Evolutionary conservation across 176 grass and related monocot genomes (phyloP), one percentile per base, ranked within the genome.

Genomic region (Carex myosuroides): DNA sequence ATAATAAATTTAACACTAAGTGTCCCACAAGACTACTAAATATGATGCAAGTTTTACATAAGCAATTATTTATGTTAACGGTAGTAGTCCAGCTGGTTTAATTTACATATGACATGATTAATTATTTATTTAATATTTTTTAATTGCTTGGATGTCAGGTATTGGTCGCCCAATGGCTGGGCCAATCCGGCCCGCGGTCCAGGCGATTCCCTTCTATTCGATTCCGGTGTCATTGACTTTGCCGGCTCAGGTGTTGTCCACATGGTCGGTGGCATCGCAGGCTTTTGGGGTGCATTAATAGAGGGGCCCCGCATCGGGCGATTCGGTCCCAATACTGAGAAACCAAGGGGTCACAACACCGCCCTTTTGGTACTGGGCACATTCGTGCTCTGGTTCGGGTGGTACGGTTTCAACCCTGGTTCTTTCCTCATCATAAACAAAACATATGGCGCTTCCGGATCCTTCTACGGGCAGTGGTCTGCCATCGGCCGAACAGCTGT

Each of bases 341-440:
- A 44, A 60, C 88, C 81, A 42, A 79, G 59, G 1, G 68, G 42
- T 26, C 87, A 89, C 24, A 85, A 70, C 44, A 73, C 62, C 3
- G 61, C 84, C 12, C 84, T 89, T 13, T 60, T 89, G 13, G 87
- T 89, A 48, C 60, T 86, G 32, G 84, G 84, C 64, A 89, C 78
- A 4, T 89, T 86, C 12, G 18, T 89, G 68, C 87, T 85, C 68
- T 85, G 87, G 87, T 89, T 89, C 67, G 87, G 87, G 13, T 89
- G 87, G 87, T 89, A 86, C 24, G 87, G 87, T 46, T 89, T 89
- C 78, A 89, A 89, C 77, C 78, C 87, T 11, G 78, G 87, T 2
- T 89, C 87, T 68, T 89, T 89, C 64, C 53, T 85, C 37, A 37
- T 26, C 74, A 89, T 89, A 83, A 71, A 74, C 82, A 89, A 89